Conservation (phyloP, 768 basidiomycete species). For the Kondoa malvinella region DNA sequence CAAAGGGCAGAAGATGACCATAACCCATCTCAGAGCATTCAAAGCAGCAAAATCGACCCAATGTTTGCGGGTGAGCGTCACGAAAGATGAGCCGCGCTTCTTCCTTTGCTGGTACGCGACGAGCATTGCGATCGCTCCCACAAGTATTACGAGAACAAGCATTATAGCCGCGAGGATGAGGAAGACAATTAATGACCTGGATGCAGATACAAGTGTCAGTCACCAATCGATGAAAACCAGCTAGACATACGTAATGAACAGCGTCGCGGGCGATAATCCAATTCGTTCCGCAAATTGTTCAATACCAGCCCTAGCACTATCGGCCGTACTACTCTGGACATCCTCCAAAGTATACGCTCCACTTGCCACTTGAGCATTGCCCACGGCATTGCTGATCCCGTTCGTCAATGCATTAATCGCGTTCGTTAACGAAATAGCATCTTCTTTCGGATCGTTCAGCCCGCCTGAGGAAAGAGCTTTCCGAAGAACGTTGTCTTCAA, state of each 20-base stretch:
- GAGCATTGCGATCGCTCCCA: slow-evolving; percentile 27
- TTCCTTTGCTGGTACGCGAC: background rate
- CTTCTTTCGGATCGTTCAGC: slow-evolving; percentile 13
- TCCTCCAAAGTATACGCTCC: background rate
- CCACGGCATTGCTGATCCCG: slow-evolving; percentile 1
- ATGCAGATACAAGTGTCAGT: background rate
- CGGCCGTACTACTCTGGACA: slow-evolving; percentile 35
- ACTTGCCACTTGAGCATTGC: background rate
- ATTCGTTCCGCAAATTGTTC: slow-evolving; percentile 43
- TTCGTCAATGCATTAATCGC: slow-evolving; percentile 1
- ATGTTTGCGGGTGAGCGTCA: background rate
- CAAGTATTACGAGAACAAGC: slow-evolving; percentile 41
- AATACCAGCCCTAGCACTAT: slow-evolving; percentile 53
- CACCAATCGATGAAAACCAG: slow-evolving; percentile 34
- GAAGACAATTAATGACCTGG: slow-evolving; percentile 48
- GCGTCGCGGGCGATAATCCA: slow-evolving; percentile 66
- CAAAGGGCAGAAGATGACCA: slow-evolving; percentile 11
- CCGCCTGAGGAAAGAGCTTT: slow-evolving; percentile 76
- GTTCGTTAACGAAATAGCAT: slow-evolving; percentile 24
- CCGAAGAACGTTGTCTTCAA: slow-evolving; percentile 61
- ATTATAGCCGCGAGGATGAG: slow-evolving; percentile 44
- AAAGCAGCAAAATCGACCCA: slow-evolving; percentile 2
- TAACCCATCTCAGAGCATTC: slow-evolving; percentile 13
- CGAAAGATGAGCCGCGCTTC: background rate
- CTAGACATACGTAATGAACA: slow-evolving; percentile 63